Percentiles rank a stretch among this genome's conserved stretches.
These are phyloP conservation scores for Colletotrichum aenigma DNA, from an alignment of 2,329 filamentous ascomycete genomes.

Conservation along the genomic window DNA sequence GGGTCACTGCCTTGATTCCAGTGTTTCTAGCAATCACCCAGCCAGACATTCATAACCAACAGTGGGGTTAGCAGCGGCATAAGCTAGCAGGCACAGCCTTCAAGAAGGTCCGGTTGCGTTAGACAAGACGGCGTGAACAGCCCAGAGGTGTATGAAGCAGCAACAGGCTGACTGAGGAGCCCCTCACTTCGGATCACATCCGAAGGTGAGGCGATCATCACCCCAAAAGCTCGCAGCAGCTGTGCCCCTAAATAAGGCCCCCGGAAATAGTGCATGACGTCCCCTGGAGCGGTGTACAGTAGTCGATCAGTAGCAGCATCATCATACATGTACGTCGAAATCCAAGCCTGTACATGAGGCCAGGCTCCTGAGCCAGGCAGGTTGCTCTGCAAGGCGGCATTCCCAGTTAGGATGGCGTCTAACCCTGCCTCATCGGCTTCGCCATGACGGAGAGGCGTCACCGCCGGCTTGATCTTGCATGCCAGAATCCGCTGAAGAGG, in stretches of 20 bases:
- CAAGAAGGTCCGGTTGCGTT: neutral
- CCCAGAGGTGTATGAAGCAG: neutral
- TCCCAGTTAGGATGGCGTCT: neutral
- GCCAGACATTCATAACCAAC: neutral
- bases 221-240: neutral
- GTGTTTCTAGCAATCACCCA: neutral
- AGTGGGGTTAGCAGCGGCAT: neutral
- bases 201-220: neutral
- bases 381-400: neutral
- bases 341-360: neutral
- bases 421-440: neutral
- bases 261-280: neutral
- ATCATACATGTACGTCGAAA: neutral
- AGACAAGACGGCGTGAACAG: neutral
- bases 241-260: neutral
- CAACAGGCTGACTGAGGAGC: neutral
- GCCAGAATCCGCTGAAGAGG: neutral
- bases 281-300: neutral
- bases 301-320: neutral
- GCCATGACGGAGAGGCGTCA: neutral
- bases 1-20: neutral
- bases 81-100: neutral
- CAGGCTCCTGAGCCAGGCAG: neutral
- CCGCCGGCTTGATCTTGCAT: neutral
- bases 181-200: neutral